Percentiles rank a stretch among this genome's conserved stretches.
phyloP scores from a whole-genome alignment of 768 basidiomycete genomes.

The Termitomyces sp. region DNA sequence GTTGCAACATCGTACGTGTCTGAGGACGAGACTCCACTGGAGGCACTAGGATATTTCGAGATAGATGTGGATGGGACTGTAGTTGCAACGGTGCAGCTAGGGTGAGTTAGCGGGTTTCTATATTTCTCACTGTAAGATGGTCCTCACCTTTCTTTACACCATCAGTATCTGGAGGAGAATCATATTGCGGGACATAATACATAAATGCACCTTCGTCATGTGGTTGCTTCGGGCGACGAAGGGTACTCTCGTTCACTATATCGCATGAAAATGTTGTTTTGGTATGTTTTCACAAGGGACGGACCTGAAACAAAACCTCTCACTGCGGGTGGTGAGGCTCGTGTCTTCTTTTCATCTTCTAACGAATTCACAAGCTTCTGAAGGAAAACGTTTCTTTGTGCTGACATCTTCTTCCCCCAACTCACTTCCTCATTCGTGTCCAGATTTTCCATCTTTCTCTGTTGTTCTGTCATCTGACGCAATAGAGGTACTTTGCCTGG shows the following conservation, averaged over 20 bases:
- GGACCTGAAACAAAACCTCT: slow-evolving; percentile 45
- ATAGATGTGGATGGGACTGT: slow-evolving; percentile 9
- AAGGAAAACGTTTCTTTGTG: slow-evolving; percentile 64
- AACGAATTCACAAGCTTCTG: slow-evolving; percentile 57
- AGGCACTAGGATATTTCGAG: slow-evolving; percentile 8
- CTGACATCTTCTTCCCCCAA: slow-evolving; percentile 74
- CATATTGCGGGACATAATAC: slow-evolving; percentile 42
- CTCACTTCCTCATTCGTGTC: slow-evolving; percentile 74
- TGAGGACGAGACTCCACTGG: slow-evolving; percentile 23
- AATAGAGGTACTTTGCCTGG: slow-evolving; percentile 63
- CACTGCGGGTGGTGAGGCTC: slow-evolving; percentile 17
- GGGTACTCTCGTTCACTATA: slow-evolving; percentile 24
- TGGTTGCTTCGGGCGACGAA: slow-evolving; percentile 27
- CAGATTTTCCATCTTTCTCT: slow-evolving; percentile 63
- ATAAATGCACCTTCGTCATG: slow-evolving; percentile 42
- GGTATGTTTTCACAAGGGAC: neutral
- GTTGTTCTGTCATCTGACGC: slow-evolving; percentile 46
- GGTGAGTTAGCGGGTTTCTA: neutral
- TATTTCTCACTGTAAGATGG: neutral
- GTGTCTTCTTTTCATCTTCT: slow-evolving; percentile 48
- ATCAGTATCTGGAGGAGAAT: slow-evolving; percentile 19
- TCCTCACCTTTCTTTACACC: slow-evolving; percentile 16
- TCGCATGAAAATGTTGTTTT: neutral
- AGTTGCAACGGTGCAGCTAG: slow-evolving; percentile 9
- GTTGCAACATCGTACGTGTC: slow-evolving; percentile 42